Conservation (phyloP, 768 basidiomycete species). For the Xerocomellus amylosporus region DNA sequence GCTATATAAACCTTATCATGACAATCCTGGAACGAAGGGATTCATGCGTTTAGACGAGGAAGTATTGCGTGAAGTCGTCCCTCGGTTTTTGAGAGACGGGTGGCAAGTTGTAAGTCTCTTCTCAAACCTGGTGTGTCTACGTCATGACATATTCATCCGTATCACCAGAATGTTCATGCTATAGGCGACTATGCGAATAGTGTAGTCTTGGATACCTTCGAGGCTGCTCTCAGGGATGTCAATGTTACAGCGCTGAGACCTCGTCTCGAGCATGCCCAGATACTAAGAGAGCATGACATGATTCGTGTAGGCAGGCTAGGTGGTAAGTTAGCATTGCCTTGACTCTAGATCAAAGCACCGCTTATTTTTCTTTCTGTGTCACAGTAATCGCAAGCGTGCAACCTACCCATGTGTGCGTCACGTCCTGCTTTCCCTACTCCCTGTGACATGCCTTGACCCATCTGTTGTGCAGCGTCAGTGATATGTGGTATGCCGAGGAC, state of each 20-base stretch:
- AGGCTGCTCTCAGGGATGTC: slow-evolving; percentile 56
- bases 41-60: slow-evolving; percentile 71
- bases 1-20: slow-evolving; percentile 80
- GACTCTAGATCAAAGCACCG: neutral
- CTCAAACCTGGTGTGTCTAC: neutral
- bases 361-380: neutral
- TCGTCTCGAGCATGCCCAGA: slow-evolving; percentile 89
- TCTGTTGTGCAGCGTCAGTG: slow-evolving; percentile 53
- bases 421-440: neutral
- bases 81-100: slow-evolving; percentile 69
- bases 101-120: slow-evolving; percentile 82
- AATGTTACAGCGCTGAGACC: slow-evolving; percentile 68
- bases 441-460: neutral
- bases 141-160: neutral
- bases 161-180: slow-evolving; percentile 74
- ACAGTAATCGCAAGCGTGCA: slow-evolving; percentile 88
- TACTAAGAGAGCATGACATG: slow-evolving; percentile 76
- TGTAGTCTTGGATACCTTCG: slow-evolving; percentile 80
- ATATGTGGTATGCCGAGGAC: slow-evolving; percentile 88
- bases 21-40: slow-evolving; percentile 72
- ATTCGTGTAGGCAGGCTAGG: slow-evolving; percentile 73
- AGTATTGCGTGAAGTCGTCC: slow-evolving; percentile 56
- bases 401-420: slow-evolving; percentile 77
- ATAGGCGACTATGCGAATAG: slow-evolving; percentile 88
- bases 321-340: slow-evolving; percentile 41